Percentiles rank a stretch among this genome's conserved stretches.
phyloP scores from a whole-genome alignment of 371 early-diverging fungal genomes.

The Mortierella sp. region DNA sequence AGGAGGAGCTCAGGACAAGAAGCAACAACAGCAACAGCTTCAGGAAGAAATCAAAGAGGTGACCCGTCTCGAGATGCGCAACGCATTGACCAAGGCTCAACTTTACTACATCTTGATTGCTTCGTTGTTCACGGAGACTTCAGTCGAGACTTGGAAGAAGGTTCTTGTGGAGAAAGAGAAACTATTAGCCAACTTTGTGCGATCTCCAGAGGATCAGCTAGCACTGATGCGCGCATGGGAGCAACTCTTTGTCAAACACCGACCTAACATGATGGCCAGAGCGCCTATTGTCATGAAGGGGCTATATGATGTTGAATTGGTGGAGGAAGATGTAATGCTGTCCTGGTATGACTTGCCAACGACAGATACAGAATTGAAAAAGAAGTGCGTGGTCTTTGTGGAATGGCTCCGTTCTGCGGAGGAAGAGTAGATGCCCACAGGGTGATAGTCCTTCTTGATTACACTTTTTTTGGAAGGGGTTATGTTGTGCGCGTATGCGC shows the following conservation, averaged over 20 bases:
- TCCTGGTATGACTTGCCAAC: constrained; percentile 70
- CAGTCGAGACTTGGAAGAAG: constrained; percentile 54
- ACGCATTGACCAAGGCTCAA: constrained; percentile 77
- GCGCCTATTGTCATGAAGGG: constrained; percentile 69
- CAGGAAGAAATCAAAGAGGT: constrained; percentile 79
- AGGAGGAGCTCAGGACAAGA: constrained; percentile 19
- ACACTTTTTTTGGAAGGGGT: no score
- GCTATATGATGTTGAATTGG: constrained; percentile 77
- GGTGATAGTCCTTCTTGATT: background rate
- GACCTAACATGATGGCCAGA: constrained; percentile 62
- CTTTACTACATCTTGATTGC: constrained; percentile 71
- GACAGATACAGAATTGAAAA: constrained; percentile 65
- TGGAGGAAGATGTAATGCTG: constrained; percentile 80
- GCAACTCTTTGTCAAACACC: constrained; percentile 66
- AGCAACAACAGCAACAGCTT: constrained; percentile 48
- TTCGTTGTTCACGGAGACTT: constrained; percentile 67
- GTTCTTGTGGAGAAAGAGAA: constrained; percentile 57
- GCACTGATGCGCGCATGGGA: constrained; percentile 76
- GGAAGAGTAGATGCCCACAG: constrained; percentile 64
- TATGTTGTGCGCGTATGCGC: no score
- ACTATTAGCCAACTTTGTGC: constrained; percentile 75
- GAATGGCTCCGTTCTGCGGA: constrained; percentile 80
- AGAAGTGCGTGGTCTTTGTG: constrained; percentile 73
- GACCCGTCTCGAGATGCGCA: constrained; percentile 81
- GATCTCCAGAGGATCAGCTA: constrained; percentile 70